Conservation (phyloP, 2,329 filamentous ascomycete genomes). For the Ophiostoma novo-ulmi region DNA sequence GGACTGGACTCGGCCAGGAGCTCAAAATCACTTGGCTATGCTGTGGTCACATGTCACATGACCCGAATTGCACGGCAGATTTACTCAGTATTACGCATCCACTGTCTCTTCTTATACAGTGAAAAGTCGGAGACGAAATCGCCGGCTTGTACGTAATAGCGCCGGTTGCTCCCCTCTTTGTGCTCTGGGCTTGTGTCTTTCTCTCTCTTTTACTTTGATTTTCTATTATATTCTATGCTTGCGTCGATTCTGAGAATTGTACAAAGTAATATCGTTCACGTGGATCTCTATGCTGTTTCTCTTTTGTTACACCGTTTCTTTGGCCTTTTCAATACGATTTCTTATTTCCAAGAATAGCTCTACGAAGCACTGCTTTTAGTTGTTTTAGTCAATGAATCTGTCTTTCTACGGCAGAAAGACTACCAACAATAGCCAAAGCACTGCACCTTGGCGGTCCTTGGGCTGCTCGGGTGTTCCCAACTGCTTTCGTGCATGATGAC, state of each 20-base stretch:
- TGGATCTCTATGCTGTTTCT: not conserved
- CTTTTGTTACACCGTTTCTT: not conserved
- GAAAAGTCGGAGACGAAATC: not conserved
- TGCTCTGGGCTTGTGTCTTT: not conserved
- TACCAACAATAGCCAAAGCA: not conserved
- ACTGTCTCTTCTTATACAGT: not conserved
- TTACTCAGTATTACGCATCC: not conserved
- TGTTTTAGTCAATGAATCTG: too few relatives aligned
- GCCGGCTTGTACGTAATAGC: constrained; percentile 22
- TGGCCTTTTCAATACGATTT: not conserved
- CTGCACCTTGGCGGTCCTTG: not conserved
- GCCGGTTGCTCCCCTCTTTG: constrained; percentile 4
- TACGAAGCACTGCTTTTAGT: too few relatives aligned
- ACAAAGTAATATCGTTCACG: not conserved
- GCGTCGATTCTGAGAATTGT: not conserved
- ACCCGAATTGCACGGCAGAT: not conserved
- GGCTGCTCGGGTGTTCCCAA: not conserved
- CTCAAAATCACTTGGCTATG: not conserved
- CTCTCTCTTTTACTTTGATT: not conserved
- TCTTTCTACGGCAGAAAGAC: too few relatives aligned
- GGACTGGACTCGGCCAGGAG: not conserved
- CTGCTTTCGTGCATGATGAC: not conserved
- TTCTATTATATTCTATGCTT: not conserved
- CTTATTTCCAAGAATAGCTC: not conserved
- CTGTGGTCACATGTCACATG: not conserved